phyloP scores from a whole-genome alignment of 1,139 yeast species.

The Zhuliangozyma parablackwelliae region DNA sequence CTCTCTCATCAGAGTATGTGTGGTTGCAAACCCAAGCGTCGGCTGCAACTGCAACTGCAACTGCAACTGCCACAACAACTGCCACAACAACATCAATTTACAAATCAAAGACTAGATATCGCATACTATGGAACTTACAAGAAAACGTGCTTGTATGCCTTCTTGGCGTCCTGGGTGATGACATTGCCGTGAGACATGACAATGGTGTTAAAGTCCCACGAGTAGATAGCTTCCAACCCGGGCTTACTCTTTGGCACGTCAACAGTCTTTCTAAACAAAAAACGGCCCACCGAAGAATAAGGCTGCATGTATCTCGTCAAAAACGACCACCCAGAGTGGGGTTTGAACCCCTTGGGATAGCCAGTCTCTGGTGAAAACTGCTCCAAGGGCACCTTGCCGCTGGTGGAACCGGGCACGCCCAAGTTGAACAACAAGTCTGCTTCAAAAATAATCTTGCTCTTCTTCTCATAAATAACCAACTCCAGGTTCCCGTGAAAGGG shows the following conservation, averaged over 20 bases:
- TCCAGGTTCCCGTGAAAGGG: conserved; percentile 56
- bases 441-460: conserved; percentile 44
- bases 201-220: conserved; percentile 47
- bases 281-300: conserved; percentile 30
- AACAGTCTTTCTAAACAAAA: conserved; percentile 23
- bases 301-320: conserved; percentile 37
- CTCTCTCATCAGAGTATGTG: too few species aligned
- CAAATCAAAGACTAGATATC: too few species aligned
- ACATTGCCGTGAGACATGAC: conserved; percentile 60
- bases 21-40: too few species aligned
- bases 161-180: conserved; percentile 41
- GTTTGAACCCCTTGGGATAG: conserved; percentile 23
- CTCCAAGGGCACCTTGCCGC: conserved; percentile 17
- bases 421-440: conserved; percentile 58
- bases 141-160: conserved; percentile 18
- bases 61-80: too few species aligned
- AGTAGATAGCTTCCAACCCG: conserved; percentile 31
- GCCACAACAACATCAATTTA: too few species aligned
- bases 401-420: conserved; percentile 18
- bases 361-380: conserved; percentile 45
- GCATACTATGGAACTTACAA: background rate
- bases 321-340: conserved; percentile 39
- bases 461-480: conserved; percentile 45
- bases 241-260: conserved; percentile 12
- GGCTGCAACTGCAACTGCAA: too few species aligned